Conservation (phyloP, 1,284 basidiomycete genomes). For the Bondarzewia mesenterica region DNA sequence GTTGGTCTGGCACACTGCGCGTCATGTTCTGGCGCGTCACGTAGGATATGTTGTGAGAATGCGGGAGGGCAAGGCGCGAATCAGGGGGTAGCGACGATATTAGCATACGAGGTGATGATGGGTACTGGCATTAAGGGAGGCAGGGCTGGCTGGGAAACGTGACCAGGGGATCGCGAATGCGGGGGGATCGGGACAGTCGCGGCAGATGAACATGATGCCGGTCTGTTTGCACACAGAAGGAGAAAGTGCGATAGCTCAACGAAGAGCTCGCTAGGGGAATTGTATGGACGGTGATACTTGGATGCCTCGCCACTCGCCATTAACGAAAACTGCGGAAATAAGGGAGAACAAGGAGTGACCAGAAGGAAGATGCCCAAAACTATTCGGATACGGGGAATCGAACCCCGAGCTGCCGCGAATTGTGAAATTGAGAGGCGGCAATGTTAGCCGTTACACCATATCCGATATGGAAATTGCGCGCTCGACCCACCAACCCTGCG, state of each 20-base stretch:
- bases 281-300: no score
- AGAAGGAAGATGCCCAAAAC: no score
- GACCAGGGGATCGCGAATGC: slow-evolving; percentile 10
- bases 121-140: slow-evolving; percentile 5
- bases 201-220: slow-evolving; percentile 34
- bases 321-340: no score
- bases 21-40: no score
- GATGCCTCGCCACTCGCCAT: no score
- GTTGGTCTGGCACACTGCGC: slow-evolving; percentile 23
- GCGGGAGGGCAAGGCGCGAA: slow-evolving; percentile 11
- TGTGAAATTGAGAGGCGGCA: slow-evolving; percentile 49
- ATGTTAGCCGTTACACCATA: slow-evolving; percentile 72
- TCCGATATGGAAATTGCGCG: no score
- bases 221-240: slow-evolving; percentile 68
- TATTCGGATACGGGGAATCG: slow-evolving; percentile 66
- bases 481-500: no score
- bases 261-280: slow-evolving; percentile 68
- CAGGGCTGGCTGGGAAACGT: slow-evolving; percentile 9
- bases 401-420: slow-evolving; percentile 67
- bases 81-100: slow-evolving; percentile 16
- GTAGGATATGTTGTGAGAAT: no score
- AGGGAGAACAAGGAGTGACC: no score
- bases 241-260: slow-evolving; percentile 51
- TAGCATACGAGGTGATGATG: slow-evolving; percentile 11
- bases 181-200: no score